Percentiles rank a stretch among this genome's conserved stretches.
Evolutionary conservation across 169 alveolate genomes (phyloP).

Genomic region (Plasmodium malariae): DNA sequence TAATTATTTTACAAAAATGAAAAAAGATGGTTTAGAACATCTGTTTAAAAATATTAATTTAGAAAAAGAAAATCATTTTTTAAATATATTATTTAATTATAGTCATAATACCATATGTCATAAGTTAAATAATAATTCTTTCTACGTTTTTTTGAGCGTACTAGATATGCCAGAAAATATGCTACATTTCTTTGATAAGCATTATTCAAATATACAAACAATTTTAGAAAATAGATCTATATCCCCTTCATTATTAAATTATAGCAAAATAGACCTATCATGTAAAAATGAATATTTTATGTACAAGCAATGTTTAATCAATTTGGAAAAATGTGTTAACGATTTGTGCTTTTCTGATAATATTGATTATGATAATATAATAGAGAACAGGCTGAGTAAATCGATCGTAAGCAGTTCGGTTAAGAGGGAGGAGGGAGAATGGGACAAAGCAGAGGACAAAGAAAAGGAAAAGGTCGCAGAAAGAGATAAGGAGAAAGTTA

Average conservation of each 20-base stretch:
- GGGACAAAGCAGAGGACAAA: neutral
- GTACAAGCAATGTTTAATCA: conserved; percentile 73
- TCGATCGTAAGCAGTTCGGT: neutral
- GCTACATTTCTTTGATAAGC: conserved; percentile 69
- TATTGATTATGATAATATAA: neutral
- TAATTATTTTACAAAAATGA: neutral
- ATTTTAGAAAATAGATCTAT: conserved; percentile 66
- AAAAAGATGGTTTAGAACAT: neutral
- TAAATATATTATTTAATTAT: conserved; percentile 63
- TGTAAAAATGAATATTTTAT: conserved; percentile 36
- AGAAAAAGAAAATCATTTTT: conserved; percentile 64
- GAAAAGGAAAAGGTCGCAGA: conserved; percentile 5
- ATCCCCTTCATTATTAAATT: conserved; percentile 70
- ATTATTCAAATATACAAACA: conserved; percentile 68
- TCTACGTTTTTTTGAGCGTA: conserved; percentile 67
- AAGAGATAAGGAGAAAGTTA: too few relatives aligned
- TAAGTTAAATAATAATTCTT: conserved; percentile 43
- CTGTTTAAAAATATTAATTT: conserved; percentile 24
- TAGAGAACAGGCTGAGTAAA: neutral
- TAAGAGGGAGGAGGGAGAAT: neutral
- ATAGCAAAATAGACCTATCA: conserved; percentile 10
- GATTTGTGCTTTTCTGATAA: conserved; percentile 41
- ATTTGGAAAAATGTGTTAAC: conserved; percentile 64
- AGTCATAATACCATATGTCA: conserved; percentile 39
- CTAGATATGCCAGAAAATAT: conserved; percentile 60